Percentiles rank a stretch among this genome's conserved stretches.
Evolutionary conservation across 257 asterid genomes (phyloP).

Genomic region (Knoxia roxburghii): DNA sequence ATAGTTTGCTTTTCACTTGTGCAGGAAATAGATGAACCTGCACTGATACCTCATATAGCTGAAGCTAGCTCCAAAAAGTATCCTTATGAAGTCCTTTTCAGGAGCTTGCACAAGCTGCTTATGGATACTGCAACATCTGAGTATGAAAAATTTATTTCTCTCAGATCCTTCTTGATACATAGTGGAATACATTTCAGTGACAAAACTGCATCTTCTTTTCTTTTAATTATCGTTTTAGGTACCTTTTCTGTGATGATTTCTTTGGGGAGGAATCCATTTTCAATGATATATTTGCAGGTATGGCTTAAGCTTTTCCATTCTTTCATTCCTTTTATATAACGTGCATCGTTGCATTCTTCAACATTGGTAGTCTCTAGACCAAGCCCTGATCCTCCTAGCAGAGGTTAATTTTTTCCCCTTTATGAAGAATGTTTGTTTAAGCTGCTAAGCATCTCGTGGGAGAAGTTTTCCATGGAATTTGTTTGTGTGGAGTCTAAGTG

Average conservation of each 20-base stretch:
- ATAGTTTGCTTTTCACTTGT: constrained; percentile 10
- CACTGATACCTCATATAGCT: constrained; percentile 97
- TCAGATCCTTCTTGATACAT: constrained; percentile 11
- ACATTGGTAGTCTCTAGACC: background rate
- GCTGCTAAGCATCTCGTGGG: background rate
- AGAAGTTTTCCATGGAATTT: background rate
- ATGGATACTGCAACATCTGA: constrained; percentile 99
- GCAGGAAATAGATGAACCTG: constrained; percentile 98
- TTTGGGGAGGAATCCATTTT: constrained; percentile 90
- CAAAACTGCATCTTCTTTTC: constrained; percentile 9
- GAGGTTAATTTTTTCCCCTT: background rate
- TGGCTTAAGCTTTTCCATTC: background rate
- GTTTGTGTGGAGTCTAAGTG: background rate
- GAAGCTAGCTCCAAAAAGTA: constrained; percentile 94
- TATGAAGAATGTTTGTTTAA: constrained; percentile 3
- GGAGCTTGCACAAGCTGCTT: constrained; percentile 98
- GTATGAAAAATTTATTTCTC: constrained; percentile 32
- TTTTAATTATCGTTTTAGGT: constrained; percentile 46
- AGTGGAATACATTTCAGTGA: background rate
- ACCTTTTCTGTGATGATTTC: constrained; percentile 96
- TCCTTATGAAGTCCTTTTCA: constrained; percentile 99
- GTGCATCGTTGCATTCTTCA: constrained; percentile 1
- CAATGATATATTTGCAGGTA: constrained; percentile 94
- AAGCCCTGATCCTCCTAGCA: background rate
- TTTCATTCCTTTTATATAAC: constrained; percentile 2